Percentiles rank a stretch among this genome's conserved stretches.
phyloP scores from a whole-genome alignment of 192 early-diverging fungal genomes.

The Coemansia sp. region DNA sequence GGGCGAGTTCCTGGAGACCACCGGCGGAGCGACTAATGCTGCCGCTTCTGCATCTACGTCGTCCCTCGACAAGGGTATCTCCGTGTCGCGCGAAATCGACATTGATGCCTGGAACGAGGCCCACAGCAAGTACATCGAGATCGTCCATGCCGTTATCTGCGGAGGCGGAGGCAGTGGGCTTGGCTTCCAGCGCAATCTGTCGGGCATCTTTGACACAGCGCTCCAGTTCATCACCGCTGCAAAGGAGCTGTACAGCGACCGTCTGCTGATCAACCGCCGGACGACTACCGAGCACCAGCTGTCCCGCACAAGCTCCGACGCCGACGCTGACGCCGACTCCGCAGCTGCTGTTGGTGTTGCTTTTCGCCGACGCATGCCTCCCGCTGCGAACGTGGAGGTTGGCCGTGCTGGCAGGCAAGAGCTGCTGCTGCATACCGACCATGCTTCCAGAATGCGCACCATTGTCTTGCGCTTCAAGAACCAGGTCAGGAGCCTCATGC shows the following conservation, averaged over 20 bases:
- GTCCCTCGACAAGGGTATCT: constrained; percentile 21
- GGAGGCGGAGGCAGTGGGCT: constrained; percentile 31
- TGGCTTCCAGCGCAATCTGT: constrained; percentile 53
- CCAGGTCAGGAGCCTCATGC: constrained; percentile 59
- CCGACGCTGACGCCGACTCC: background rate
- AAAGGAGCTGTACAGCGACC: constrained; percentile 57
- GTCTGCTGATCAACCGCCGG: constrained; percentile 32
- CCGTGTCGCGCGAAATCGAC: constrained; percentile 64
- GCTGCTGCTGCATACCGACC: constrained; percentile 44
- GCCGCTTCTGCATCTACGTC: constrained; percentile 9
- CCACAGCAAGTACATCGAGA: constrained; percentile 73
- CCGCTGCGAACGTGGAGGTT: constrained; percentile 36
- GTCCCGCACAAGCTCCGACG: no score
- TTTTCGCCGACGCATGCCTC: constrained; percentile 1
- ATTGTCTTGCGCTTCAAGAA: constrained; percentile 43
- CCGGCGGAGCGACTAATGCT: background rate
- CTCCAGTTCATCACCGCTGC: constrained; percentile 59
- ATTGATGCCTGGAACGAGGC: constrained; percentile 80
- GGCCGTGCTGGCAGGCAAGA: constrained; percentile 28
- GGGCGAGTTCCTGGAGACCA: constrained; percentile 65
- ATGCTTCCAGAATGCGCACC: constrained; percentile 47
- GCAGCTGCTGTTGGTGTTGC: background rate
- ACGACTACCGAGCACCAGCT: background rate
- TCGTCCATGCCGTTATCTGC: constrained; percentile 67
- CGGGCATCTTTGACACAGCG: constrained; percentile 65